Evolutionary conservation across 2,329 filamentous ascomycete species (phyloP), one percentile per base, ranked within the genome.

Genomic region (Plectosphaerella cucumerina): DNA sequence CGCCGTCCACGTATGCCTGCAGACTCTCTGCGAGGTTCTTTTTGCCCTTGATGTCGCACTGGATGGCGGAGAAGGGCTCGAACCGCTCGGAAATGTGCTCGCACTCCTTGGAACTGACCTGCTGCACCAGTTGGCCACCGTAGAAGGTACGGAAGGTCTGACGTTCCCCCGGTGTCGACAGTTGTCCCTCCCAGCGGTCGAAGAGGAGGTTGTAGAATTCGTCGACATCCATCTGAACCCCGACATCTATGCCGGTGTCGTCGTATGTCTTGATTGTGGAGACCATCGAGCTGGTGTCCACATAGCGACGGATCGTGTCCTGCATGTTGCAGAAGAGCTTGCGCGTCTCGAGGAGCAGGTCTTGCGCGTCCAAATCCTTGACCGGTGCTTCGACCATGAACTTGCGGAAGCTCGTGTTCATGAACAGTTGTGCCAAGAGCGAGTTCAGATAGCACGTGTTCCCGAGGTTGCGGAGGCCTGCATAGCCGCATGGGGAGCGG

Each of bases 401-500:
- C 15, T 82, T 78, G 17, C 94, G 86, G 62, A 99, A 97, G 6
- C 84, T 79, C 15, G 89, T 72, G 63, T 99, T 97, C 90, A 97
- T 97, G 73, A 93, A 99, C 0, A 99, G 81, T 64, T 99, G 94
- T 0, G 91, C 93, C 54, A 97, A 79, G 1, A 99, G 75, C 1
- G 94, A 97, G 65, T 99, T 99, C 64, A 97, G 80, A 65, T 99
- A 99, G 69, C 94, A 99, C 1, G 95, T 97, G 64, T 97, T 96
- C 10, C 90, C 94, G 15, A 97, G 78, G 61, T 99, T 99, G 51
- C 81, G 81, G n/a, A 99, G 70, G 1, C 94, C 94, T n/a, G 88
- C 84, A 64, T 96, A 96, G 18, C 90, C 91, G 55, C 88, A 88
- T 1, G 81, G 70, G 2, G 89, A 84, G 55, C 90, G 84, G n/a